A percentile compares a stretch with the other conserved stretches of the same genome.
Conservation (phyloP, 2,329 filamentous ascomycete species). For the Sordariomycetes sp. region DNA sequence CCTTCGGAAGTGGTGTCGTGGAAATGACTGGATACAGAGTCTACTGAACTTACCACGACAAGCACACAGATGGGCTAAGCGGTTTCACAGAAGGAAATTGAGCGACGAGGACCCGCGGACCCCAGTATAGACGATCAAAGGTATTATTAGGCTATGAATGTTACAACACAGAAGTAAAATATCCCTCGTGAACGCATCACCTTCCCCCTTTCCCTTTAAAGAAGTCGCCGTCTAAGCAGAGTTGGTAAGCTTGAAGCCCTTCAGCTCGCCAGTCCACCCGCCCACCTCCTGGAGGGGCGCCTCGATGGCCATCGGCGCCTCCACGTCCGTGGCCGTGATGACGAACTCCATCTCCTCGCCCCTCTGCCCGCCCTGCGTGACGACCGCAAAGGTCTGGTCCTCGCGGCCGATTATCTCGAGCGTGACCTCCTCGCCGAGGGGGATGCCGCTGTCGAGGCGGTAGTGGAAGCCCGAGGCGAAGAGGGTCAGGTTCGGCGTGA, state of each 20-base stretch:
- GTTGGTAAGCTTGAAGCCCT: not conserved
- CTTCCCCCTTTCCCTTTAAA: no score
- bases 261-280: constrained; percentile 20
- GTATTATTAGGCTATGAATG: no score
- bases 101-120: no score
- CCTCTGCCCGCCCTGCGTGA: constrained; percentile 1
- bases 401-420: constrained; percentile 18
- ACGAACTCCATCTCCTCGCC: constrained; percentile 24
- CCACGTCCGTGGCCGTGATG: constrained; percentile 20
- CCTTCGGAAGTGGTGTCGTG: no score
- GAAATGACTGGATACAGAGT: no score
- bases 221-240: not conserved
- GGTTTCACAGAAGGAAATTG: no score
- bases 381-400: constrained; percentile 18
- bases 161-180: no score
- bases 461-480: constrained; percentile 23
- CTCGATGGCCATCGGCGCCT: constrained; percentile 30
- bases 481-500: constrained; percentile 24
- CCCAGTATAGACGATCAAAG: no score
- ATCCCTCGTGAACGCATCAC: no score
- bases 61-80: no score
- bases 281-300: constrained; percentile 26
- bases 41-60: no score
- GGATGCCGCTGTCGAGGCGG: constrained; percentile 20
- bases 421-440: constrained; percentile 16